Evolutionary conservation across 2,329 filamentous ascomycete species (phyloP).

Genomic region (Epichloe gansuensis): DNA sequence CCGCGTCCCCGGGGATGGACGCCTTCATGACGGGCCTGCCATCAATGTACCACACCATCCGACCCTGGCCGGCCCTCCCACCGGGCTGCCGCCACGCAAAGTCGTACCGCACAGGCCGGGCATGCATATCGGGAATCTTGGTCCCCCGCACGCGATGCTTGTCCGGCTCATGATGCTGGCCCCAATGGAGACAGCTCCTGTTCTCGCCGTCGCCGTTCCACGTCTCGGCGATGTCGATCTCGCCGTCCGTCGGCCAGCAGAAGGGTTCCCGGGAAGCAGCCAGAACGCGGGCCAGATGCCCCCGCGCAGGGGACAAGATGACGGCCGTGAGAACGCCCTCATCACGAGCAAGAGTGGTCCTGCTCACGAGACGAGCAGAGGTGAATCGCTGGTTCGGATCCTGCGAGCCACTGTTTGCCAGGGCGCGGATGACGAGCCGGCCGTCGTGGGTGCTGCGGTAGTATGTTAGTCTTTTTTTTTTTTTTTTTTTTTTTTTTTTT

Average conservation of each 20-base stretch:
- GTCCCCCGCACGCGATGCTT: constrained; percentile 46
- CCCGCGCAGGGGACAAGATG: constrained; percentile 36
- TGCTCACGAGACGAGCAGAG: constrained; percentile 41
- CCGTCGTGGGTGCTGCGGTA: constrained; percentile 31
- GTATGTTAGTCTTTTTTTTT: background rate
- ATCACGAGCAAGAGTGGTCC: constrained; percentile 36
- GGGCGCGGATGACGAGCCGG: constrained; percentile 39
- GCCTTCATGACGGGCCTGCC: constrained; percentile 45
- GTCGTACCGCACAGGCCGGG: constrained; percentile 36
- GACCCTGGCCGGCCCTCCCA: constrained; percentile 29
- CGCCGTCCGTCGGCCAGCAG: constrained; percentile 45
- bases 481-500: background rate
- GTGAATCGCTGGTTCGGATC: constrained; percentile 35
- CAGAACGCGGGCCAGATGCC: constrained; percentile 53
- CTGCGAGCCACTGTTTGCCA: constrained; percentile 24
- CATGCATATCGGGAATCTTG: constrained; percentile 34
- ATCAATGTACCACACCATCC: constrained; percentile 48
- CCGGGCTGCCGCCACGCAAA: constrained; percentile 43
- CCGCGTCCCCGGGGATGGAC: constrained; percentile 36
- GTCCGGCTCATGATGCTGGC: constrained; percentile 38
- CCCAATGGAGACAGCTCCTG: constrained; percentile 48
- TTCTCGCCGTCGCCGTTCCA: constrained; percentile 47
- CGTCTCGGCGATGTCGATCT: constrained; percentile 49
- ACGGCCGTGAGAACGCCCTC: constrained; percentile 40
- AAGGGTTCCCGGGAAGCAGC: constrained; percentile 46